Evolutionary conservation across 805 yeast species (phyloP).

Genomic region (Ogataea ganodermae): DNA sequence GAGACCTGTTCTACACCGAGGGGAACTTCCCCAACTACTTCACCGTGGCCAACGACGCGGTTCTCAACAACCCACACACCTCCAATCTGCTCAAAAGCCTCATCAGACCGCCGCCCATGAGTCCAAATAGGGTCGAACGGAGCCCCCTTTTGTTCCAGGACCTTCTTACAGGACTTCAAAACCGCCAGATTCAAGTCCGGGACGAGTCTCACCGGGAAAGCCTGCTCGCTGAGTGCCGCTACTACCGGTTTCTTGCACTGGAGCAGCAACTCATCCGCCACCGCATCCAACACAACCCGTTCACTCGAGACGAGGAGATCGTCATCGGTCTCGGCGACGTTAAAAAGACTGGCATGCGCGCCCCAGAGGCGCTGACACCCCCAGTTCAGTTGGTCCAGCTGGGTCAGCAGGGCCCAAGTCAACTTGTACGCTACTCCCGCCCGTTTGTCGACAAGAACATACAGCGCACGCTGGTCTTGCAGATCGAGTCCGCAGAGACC

Average conservation of each 20-base stretch:
- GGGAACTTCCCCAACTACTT: slow-evolving; percentile 84
- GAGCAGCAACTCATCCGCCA: slow-evolving; percentile 69
- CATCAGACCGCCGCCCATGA: slow-evolving; percentile 78
- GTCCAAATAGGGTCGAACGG: slow-evolving; percentile 54
- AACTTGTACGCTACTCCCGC: slow-evolving; percentile 41
- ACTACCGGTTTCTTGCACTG: slow-evolving; percentile 72
- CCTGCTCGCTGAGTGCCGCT: slow-evolving; percentile 69
- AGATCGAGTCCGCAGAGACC: slow-evolving; percentile 38
- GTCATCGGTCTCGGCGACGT: slow-evolving; percentile 51
- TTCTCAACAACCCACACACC: slow-evolving; percentile 48
- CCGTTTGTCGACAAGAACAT: slow-evolving; percentile 43
- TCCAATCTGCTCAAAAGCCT: slow-evolving; percentile 44
- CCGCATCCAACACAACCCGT: slow-evolving; percentile 53
- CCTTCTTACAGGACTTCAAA: slow-evolving; percentile 56
- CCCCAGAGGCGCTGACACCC: slow-evolving; percentile 23
- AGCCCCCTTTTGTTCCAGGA: slow-evolving; percentile 56
- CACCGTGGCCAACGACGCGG: slow-evolving; percentile 56
- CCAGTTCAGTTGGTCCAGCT: no score
- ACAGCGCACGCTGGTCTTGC: slow-evolving; percentile 43
- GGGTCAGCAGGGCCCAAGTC: no score
- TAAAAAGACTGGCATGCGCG: slow-evolving; percentile 37
- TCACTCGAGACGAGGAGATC: slow-evolving; percentile 56
- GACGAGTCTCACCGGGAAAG: slow-evolving; percentile 57
- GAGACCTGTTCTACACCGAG: slow-evolving; percentile 49
- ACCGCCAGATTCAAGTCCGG: slow-evolving; percentile 48